Percentiles rank a stretch among this genome's conserved stretches.
These are phyloP conservation scores for Wickerhamiella kurtzmanii DNA, from an alignment of 805 yeast species.

Conservation along the genomic window DNA sequence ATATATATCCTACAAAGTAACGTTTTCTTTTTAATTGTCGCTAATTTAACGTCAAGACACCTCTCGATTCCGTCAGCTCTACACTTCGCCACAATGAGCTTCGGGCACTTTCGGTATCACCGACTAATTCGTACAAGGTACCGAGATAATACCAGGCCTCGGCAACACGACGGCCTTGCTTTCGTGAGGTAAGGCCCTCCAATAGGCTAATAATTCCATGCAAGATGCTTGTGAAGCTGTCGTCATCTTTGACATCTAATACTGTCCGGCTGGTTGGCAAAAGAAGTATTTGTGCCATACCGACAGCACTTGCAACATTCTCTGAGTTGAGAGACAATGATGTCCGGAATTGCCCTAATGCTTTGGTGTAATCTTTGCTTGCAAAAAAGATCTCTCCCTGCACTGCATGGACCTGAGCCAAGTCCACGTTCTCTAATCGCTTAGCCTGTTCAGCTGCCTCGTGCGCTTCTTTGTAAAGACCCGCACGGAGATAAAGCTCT, in stretches of 20 bases:
- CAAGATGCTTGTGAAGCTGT: slow-evolving; percentile 3
- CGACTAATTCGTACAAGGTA: slow-evolving; percentile 44
- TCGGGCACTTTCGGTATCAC: slow-evolving; percentile 37
- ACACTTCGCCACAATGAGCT: slow-evolving; percentile 38
- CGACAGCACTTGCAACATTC: slow-evolving; percentile 14
- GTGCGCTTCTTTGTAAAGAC: slow-evolving; percentile 45
- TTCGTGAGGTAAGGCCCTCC: slow-evolving; percentile 13
- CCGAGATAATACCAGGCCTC: slow-evolving; percentile 66
- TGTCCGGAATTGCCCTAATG: slow-evolving; percentile 8
- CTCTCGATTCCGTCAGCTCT: slow-evolving; percentile 15
- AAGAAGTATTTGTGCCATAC: slow-evolving; percentile 10
- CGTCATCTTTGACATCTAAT: neutral
- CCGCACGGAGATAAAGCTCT: slow-evolving; percentile 45
- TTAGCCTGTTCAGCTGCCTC: slow-evolving; percentile 65
- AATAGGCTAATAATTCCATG: slow-evolving; percentile 9
- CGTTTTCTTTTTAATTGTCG: neutral
- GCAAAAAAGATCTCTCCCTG: slow-evolving; percentile 6
- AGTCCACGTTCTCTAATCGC: slow-evolving; percentile 34
- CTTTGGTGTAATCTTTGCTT: slow-evolving; percentile 1
- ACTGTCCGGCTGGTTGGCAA: neutral
- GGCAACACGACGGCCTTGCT: slow-evolving; percentile 33
- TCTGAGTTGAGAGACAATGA: slow-evolving; percentile 15
- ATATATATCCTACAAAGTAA: neutral
- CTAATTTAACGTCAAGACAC: slow-evolving; percentile 5
- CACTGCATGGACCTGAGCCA: slow-evolving; percentile 19